A percentile compares a stretch with the other conserved stretches of the same genome.
Evolutionary conservation across 768 basidiomycete genomes (phyloP).

Genomic region (Cystoderma amianthinum): DNA sequence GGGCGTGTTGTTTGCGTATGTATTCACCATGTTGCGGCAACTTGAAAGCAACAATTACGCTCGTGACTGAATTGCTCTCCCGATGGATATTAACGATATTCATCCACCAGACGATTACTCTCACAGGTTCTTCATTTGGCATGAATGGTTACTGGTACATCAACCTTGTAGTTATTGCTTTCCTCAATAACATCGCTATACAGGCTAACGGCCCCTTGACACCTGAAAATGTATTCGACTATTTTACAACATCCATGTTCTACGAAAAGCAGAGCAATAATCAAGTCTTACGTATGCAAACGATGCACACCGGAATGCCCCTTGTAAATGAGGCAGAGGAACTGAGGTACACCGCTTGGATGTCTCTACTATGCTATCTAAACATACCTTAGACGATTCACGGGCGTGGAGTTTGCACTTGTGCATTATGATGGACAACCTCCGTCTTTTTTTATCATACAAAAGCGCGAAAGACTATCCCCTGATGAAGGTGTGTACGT

Average conservation of each 20-base stretch:
- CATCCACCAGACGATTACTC: constrained; percentile 80
- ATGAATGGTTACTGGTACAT: constrained; percentile 78
- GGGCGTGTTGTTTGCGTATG: too few species aligned
- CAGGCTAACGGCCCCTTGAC: constrained; percentile 77
- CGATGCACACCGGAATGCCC: constrained; percentile 74
- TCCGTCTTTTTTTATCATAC: constrained; percentile 81
- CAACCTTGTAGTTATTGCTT: neutral
- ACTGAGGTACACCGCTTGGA: constrained; percentile 46
- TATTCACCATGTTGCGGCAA: too few species aligned
- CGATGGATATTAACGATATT: constrained; percentile 51
- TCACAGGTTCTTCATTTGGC: constrained; percentile 84
- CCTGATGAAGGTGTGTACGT: constrained; percentile 67
- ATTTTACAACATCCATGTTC: constrained; percentile 88
- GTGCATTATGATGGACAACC: constrained; percentile 75
- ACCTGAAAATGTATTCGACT: constrained; percentile 77
- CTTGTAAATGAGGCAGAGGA: constrained; percentile 80
- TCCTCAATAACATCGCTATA: constrained; percentile 3
- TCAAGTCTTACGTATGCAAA: constrained; percentile 90
- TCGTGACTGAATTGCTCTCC: constrained; percentile 7
- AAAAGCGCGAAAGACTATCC: constrained; percentile 80
- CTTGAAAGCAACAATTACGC: neutral
- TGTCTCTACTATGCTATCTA: constrained; percentile 5
- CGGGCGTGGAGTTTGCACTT: constrained; percentile 81
- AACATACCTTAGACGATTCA: constrained; percentile 57
- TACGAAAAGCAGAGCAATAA: constrained; percentile 94